Base-by-base conservation (phyloP, 805 yeast species). In the Blastobotrys muscicola region DNA sequence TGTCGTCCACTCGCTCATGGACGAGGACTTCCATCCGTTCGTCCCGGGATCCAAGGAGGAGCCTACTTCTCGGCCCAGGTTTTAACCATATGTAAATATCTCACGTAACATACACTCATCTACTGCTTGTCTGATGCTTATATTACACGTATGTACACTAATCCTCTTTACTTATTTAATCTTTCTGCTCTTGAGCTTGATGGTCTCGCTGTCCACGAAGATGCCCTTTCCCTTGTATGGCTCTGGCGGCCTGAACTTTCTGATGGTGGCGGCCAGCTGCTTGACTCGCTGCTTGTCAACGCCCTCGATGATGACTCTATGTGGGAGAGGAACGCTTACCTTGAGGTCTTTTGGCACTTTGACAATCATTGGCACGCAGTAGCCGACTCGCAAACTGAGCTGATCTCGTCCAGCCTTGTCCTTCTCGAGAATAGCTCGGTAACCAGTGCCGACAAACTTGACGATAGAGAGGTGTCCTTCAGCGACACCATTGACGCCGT, bases 201-300 rank as follows among this genome's bases (percentile, higher is more conserved):
- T 82, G 40, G 94, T 86, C 69, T 92, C 97, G 58, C 79, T 83
- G 64, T 89, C 84, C 41, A 92, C 82, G 61, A 82, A 92, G 40
- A 92, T 82, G 59, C 99, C 99, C 56, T 94, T 94, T 61, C 98
- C 98, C 69, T 92, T 92, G 65, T 92, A 92, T 33, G 97, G 97
- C 68, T 92, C 99, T 38, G 99, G 99, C 48, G 94, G 94, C 61
- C 85, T 85, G 71, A 78, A 78, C 55, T 76, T 76, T 63, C 97
- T 80, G 51, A 92, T 71, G 45, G 78, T 76, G 11, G 95, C 95
- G 13, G 97, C 98, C 65, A 85, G 86, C 43, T 81, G 71, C 58
- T 78, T 82, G 39, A 92, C 89, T 59, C 81, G 80, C 63, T 89
- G 95, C 64, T 85, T 84, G 64, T 90, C 82, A 36, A 79, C 68